Base-by-base conservation (phyloP, 2,329 filamentous ascomycete species). In the Chaetomiaceae sp. region DNA sequence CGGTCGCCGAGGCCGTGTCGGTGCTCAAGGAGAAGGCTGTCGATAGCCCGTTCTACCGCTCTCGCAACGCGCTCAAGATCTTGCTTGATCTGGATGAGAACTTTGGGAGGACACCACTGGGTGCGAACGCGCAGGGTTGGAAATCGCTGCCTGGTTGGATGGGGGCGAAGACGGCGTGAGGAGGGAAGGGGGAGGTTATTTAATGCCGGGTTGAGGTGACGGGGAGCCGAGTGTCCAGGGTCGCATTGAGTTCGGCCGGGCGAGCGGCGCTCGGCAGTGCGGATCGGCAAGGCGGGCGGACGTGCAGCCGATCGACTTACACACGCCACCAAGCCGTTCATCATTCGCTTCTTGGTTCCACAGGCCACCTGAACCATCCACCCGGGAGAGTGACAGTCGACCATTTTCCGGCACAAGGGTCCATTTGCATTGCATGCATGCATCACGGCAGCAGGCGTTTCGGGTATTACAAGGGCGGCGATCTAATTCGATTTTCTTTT, bases 21-120 rank as follows among this genome's bases (percentile, higher is more conserved):
- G 81, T 82, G 11, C 72, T 89, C 52, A 77, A 78, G 60, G 82
- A 85, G 62, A 85, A 83, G 57, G 83, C 70, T 47, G 70, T 75
- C 57, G 71, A 74, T 22, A 79, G 72, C 58, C 79, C 80, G 15
- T 77, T 79, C 59, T 72, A 72, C 43, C 74, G 79, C 63, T 95
- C 89, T 72, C 80, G 91, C 56, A 97, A 96, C 69, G 92, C 92
- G 11, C 78, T 97, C 63, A 96, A 96, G 80, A 89, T 96, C 64
- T 92, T 97, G 64, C 82, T 96, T 45, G 92, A 97, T 70, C 76
- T 97, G 57, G 92, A 97, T 68, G 86, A 94, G 73, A 88, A 95
- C 68, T 96, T 97, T 76, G 92, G 92, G 57, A 82, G 84, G 62
- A 74, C 88, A 56, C 83, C 81, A 71, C 66, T 88, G 56, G 79